These are phyloP conservation scores for Aspergillus fijiensis DNA, from an alignment of 2,329 filamentous ascomycete species.

Conservation along the genomic window DNA sequence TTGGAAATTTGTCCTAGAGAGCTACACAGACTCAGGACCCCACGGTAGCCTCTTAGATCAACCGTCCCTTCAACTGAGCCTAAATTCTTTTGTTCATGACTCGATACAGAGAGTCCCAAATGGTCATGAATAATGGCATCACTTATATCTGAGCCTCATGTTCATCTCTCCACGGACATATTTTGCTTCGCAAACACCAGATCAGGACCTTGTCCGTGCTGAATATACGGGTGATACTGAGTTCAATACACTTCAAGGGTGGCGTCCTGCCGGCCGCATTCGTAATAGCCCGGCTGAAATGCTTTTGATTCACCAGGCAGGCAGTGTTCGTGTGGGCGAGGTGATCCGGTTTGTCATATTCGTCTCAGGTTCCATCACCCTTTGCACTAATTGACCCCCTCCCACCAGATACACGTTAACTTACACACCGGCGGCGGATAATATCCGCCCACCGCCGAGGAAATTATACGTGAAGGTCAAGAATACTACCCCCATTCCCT, in stretches of 20 bases:
- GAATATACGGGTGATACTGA: conserved; percentile 24
- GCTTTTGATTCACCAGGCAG: conserved; percentile 87
- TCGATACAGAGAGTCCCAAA: background rate
- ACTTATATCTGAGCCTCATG: conserved; percentile 33
- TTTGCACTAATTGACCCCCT: background rate
- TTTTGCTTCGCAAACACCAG: conserved; percentile 40
- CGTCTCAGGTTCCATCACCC: background rate
- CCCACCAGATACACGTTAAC: conserved; percentile 70
- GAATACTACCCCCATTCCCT: conserved; percentile 84
- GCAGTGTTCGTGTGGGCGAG: conserved; percentile 90
- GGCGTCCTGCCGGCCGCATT: conserved; percentile 29
- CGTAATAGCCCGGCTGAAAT: conserved; percentile 51
- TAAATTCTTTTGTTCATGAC: background rate
- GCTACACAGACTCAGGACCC: too few species aligned
- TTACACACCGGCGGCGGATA: conserved; percentile 85
- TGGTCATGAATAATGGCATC: conserved; percentile 22
- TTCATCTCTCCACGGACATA: conserved; percentile 46
- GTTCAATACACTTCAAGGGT: conserved; percentile 38
- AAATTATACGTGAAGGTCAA: conserved; percentile 82
- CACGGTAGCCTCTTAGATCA: too few species aligned
- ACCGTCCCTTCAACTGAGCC: too few species aligned
- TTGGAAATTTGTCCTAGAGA: too few species aligned
- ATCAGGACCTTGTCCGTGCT: conserved; percentile 26
- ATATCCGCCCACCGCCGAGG: conserved; percentile 81
- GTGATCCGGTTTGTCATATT: conserved; percentile 68